A percentile compares a stretch with the other conserved stretches of the same genome.
phyloP scores from a whole-genome alignment of 1,284 basidiomycete species.

The Coniophora puteana region DNA sequence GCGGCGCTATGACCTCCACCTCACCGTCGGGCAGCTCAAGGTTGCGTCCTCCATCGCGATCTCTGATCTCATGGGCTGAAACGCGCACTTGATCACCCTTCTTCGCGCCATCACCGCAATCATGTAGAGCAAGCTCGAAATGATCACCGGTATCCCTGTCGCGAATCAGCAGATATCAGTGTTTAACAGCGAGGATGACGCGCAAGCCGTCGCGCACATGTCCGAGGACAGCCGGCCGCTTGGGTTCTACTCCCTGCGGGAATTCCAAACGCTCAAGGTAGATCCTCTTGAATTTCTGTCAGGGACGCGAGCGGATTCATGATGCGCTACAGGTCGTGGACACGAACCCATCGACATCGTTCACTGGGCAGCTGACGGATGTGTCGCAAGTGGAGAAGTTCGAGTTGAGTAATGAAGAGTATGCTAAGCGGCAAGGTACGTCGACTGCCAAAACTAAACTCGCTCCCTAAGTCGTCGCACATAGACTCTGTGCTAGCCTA shows the following conservation, averaged over 20 bases:
- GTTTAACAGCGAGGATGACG: conserved; percentile 55
- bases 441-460: background rate
- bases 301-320: background rate
- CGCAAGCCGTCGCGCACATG: conserved; percentile 49
- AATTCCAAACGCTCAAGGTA: conserved; percentile 76
- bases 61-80: background rate
- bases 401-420: conserved; percentile 82
- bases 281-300: conserved; percentile 9
- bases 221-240: conserved; percentile 66
- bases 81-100: background rate
- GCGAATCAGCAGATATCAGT: conserved; percentile 68
- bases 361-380: conserved; percentile 82
- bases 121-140: conserved; percentile 76
- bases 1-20: conserved; percentile 71
- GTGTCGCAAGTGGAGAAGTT: conserved; percentile 90
- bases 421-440: conserved; percentile 75
- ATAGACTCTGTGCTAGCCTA: conserved; percentile 89
- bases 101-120: conserved; percentile 1
- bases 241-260: conserved; percentile 68
- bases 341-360: conserved; percentile 66
- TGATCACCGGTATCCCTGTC: conserved; percentile 86
- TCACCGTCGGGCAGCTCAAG: conserved; percentile 79
- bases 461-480: conserved; percentile 2
- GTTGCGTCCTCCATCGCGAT: conserved; percentile 33
- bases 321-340: conserved; percentile 63